Evolutionary conservation across 257 asterid species (phyloP).

Genomic region (Solanum okadae): DNA sequence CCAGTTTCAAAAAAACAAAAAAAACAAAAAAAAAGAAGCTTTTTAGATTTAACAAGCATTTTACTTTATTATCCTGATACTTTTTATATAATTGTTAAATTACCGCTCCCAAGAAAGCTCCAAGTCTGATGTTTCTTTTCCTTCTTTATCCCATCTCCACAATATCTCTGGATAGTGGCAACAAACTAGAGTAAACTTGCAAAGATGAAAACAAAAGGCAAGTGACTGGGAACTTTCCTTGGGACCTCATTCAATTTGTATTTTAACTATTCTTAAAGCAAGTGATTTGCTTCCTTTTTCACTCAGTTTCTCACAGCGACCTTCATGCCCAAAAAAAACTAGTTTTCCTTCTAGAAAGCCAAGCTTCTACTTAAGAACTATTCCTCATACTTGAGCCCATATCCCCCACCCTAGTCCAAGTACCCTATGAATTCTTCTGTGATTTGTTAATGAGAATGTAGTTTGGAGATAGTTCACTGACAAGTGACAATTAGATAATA

Average conservation of each 20-base stretch:
- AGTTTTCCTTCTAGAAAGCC: not conserved
- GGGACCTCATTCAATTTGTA: not conserved
- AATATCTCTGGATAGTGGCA: not conserved
- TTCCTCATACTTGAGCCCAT: not conserved
- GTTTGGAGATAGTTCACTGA: not conserved
- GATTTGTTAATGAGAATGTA: not conserved
- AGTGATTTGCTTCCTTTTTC: not conserved
- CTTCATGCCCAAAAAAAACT: not conserved
- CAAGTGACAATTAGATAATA: not conserved
- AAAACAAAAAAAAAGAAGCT: not conserved
- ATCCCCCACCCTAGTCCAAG: not conserved
- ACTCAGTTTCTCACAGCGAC: not conserved
- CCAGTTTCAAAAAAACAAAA: too few species aligned
- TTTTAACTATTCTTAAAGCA: not conserved
- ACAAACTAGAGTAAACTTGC: not conserved
- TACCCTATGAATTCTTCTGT: not conserved
- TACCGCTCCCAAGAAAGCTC: not conserved
- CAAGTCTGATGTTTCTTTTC: not conserved
- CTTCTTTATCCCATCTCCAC: not conserved
- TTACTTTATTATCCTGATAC: not conserved
- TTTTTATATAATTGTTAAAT: not conserved
- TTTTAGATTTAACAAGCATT: not conserved
- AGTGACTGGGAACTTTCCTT: not conserved
- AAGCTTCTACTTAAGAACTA: not conserved
- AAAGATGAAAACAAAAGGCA: not conserved